phyloP scores from a whole-genome alignment of 352 stramenopile genomes.

The Elongisporangium anandrum region DNA sequence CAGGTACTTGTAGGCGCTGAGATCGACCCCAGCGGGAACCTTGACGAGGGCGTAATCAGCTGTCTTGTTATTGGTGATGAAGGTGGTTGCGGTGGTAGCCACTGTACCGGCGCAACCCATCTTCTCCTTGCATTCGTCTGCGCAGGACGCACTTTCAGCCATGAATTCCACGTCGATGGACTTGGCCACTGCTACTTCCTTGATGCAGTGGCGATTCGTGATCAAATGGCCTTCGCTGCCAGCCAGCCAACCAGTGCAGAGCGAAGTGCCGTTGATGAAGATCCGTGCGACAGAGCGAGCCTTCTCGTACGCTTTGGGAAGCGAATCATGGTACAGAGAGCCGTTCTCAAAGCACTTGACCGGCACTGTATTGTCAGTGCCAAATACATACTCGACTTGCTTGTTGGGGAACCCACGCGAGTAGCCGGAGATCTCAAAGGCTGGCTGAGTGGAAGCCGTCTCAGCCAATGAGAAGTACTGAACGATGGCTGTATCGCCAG shows the following conservation, averaged over 20 bases:
- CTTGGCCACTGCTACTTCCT: slow-evolving; percentile 8
- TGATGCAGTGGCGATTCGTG: slow-evolving; percentile 48
- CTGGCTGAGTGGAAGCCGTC: slow-evolving; percentile 5
- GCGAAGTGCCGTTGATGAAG: slow-evolving; percentile 15
- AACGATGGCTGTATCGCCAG: slow-evolving; percentile 32
- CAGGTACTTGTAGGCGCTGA: slow-evolving; percentile 47
- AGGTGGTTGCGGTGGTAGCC: slow-evolving; percentile 32
- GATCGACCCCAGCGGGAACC: slow-evolving; percentile 21
- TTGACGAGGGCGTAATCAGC: slow-evolving; percentile 62
- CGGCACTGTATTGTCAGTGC: slow-evolving; percentile 39
- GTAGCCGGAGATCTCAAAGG: slow-evolving; percentile 38
- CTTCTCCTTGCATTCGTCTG: slow-evolving; percentile 27
- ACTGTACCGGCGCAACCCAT: slow-evolving; percentile 42
- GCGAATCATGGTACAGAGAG: slow-evolving; percentile 4
- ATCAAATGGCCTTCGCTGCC: slow-evolving; percentile 36
- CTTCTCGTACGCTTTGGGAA: slow-evolving; percentile 35
- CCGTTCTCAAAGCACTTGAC: slow-evolving; percentile 43
- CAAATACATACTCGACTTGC: slow-evolving; percentile 37
- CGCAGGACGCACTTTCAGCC: slow-evolving; percentile 36
- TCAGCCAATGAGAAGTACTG: slow-evolving; percentile 28
- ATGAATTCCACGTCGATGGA: slow-evolving; percentile 29
- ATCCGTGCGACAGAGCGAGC: slow-evolving; percentile 24
- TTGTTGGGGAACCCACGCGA: slow-evolving; percentile 32
- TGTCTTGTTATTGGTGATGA: slow-evolving; percentile 28
- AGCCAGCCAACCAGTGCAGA: slow-evolving; percentile 40